Percentiles rank a stretch among this genome's conserved stretches.
phyloP scores from a whole-genome alignment of 108 stramenopile genomes.

The Nitzschia palea region DNA sequence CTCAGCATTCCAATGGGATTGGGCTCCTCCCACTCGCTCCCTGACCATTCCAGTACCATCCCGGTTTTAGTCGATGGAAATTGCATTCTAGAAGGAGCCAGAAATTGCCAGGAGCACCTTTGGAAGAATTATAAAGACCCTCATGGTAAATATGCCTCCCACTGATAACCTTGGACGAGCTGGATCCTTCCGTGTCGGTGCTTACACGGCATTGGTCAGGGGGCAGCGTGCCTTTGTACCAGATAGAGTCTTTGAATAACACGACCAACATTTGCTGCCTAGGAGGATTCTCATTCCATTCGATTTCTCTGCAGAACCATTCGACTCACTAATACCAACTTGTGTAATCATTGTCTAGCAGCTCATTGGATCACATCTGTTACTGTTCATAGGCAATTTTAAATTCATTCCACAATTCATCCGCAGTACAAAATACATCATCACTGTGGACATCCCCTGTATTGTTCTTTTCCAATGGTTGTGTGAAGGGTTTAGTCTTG shows the following conservation, averaged over 20 bases:
- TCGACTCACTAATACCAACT: too few relatives aligned
- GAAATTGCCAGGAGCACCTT: constrained; percentile 6
- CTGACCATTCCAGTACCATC: not conserved
- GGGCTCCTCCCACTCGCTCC: not conserved
- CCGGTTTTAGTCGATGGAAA: not conserved
- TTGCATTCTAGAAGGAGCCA: constrained; percentile 1
- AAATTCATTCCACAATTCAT: too few relatives aligned
- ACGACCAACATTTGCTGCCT: too few relatives aligned
- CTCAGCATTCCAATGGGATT: constrained; percentile 15
- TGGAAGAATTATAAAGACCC: constrained; percentile 6
- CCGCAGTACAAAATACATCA: too few relatives aligned
- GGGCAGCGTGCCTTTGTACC: constrained; percentile 26
- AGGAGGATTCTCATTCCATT: too few relatives aligned
- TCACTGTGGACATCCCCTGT: too few relatives aligned
- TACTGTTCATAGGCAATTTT: too few relatives aligned
- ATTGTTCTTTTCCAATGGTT: too few relatives aligned
- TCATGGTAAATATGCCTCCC: constrained; percentile 14
- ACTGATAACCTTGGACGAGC: not conserved
- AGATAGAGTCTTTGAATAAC: constrained; percentile 3
- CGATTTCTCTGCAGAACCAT: too few relatives aligned
- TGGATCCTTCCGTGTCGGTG: constrained; percentile 5
- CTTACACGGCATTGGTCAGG: constrained; percentile 21
- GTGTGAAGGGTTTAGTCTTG: too few relatives aligned
- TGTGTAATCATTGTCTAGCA: too few relatives aligned
- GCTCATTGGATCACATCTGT: too few relatives aligned